Evolutionary conservation across 495 filamentous ascomycete species (phyloP).

Genomic region (Hypoxylon perforatum): DNA sequence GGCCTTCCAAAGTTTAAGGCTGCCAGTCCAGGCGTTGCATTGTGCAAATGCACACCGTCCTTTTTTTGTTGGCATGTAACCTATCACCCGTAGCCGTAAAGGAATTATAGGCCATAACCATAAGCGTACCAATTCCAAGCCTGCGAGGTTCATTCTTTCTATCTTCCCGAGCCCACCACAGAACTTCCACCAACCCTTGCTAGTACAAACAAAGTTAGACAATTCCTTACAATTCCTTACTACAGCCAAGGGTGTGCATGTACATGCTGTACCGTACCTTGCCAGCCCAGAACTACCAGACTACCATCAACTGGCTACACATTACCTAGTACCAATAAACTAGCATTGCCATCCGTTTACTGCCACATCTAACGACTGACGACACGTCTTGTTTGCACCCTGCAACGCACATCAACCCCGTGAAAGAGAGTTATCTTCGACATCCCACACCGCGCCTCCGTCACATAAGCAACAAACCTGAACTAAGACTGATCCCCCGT

Average conservation of each 20-base stretch:
- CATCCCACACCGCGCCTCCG: background rate
- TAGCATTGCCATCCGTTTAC: slow-evolving; percentile 12
- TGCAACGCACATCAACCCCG: background rate
- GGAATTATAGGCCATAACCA: too few species aligned
- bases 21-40: slow-evolving; percentile 21
- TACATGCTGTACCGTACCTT: slow-evolving; percentile 7
- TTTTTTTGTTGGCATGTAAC: background rate
- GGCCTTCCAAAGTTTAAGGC: slow-evolving; percentile 19
- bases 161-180: slow-evolving; percentile 16
- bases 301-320: slow-evolving; percentile 5
- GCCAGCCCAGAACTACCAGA: too few species aligned
- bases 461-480: background rate
- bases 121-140: too few species aligned
- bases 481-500: slow-evolving; percentile 9
- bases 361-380: slow-evolving; percentile 40
- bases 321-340: slow-evolving; percentile 5
- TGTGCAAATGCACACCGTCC: slow-evolving; percentile 31
- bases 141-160: slow-evolving; percentile 6
- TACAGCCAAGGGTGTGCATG: slow-evolving; percentile 42
- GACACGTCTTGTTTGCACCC: slow-evolving; percentile 35
- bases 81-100: background rate
- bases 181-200: slow-evolving; percentile 14
- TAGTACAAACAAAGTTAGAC: slow-evolving; percentile 47
- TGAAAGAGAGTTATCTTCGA: slow-evolving; percentile 1
- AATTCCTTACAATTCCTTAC: slow-evolving; percentile 17